These are phyloP conservation scores for Cucurbita moschata DNA, from an alignment of 306 rosid species.

Conservation along the genomic window DNA sequence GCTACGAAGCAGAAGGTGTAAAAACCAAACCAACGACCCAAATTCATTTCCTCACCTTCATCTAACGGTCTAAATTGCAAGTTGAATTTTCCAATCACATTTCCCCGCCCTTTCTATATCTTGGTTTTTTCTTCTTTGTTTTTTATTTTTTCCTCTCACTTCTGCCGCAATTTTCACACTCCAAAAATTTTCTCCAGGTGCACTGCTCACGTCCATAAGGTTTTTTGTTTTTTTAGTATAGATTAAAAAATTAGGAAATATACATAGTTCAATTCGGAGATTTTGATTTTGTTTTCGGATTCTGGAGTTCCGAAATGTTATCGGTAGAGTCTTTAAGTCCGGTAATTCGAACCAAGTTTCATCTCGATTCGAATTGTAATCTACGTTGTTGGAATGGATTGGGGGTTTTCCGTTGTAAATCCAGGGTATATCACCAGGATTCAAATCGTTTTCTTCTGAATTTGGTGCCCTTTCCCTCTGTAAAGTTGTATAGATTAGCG, in stretches of 20 bases:
- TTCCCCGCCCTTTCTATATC: slow-evolving; percentile 1
- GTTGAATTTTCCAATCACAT: slow-evolving; percentile 10
- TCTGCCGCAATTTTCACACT: slow-evolving; percentile 1
- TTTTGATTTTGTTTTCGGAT: slow-evolving; percentile 10
- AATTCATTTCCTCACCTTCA: slow-evolving; percentile 17
- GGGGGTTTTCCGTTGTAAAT: slow-evolving; percentile 25
- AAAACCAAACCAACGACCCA: slow-evolving; percentile 14
- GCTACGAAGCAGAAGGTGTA: background rate
- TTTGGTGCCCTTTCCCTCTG: slow-evolving; percentile 18
- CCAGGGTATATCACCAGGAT: slow-evolving; percentile 25
- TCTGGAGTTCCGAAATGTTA: slow-evolving; percentile 33
- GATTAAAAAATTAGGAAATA: background rate
- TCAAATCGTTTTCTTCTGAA: slow-evolving; percentile 24
- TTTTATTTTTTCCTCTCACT: background rate
- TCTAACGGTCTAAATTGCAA: slow-evolving; percentile 32
- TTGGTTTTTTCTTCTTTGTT: no score
- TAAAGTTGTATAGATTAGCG: slow-evolving; percentile 16
- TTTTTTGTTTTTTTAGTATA: background rate
- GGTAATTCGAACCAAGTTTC: slow-evolving; percentile 25
- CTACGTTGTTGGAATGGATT: slow-evolving; percentile 23
- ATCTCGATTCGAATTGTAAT: slow-evolving; percentile 30
- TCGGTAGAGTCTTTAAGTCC: slow-evolving; percentile 50
- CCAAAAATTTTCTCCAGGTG: background rate
- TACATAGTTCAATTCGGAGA: background rate
- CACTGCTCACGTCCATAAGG: slow-evolving; percentile 3